Conservation (phyloP, 352 stramenopile species). For the Phytophthora chlamydospora region DNA sequence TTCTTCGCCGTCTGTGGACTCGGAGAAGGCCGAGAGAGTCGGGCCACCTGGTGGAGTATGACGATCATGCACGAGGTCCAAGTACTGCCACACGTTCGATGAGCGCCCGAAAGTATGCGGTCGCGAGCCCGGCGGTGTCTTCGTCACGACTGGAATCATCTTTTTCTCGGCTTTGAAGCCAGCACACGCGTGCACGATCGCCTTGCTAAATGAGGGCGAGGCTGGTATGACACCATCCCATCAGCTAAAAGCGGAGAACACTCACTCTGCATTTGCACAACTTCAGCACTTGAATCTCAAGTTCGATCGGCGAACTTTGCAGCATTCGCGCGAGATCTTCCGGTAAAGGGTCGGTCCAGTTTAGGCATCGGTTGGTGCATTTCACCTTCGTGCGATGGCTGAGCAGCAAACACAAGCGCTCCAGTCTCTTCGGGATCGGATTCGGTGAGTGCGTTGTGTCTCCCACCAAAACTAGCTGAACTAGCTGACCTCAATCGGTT, state of each 20-base stretch:
- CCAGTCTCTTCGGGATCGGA: slow-evolving; percentile 30
- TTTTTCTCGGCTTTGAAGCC: neutral
- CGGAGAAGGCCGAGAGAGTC: slow-evolving; percentile 8
- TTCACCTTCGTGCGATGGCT: slow-evolving; percentile 13
- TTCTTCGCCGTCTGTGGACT: slow-evolving; percentile 9
- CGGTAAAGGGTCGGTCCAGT: slow-evolving; percentile 10
- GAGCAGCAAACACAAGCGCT: slow-evolving; percentile 10
- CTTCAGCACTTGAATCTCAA: too few relatives aligned
- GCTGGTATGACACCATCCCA: too few relatives aligned
- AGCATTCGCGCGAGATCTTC: too few relatives aligned
- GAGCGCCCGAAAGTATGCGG: slow-evolving; percentile 66
- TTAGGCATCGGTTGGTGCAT: slow-evolving; percentile 1
- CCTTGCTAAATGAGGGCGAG: slow-evolving; percentile 7
- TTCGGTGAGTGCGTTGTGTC: slow-evolving; percentile 29
- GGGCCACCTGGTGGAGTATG: slow-evolving; percentile 26
- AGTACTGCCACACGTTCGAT: slow-evolving; percentile 78
- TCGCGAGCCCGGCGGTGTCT: slow-evolving; percentile 16
- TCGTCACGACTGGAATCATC: slow-evolving; percentile 21
- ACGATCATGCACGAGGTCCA: slow-evolving; percentile 55
- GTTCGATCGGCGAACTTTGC: too few relatives aligned
- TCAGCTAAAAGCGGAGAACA: slow-evolving; percentile 15
- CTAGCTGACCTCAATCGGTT: neutral
- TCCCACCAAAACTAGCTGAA: too few relatives aligned
- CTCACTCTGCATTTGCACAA: neutral
- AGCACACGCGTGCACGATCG: too few relatives aligned